Evolutionary conservation across 371 early-diverging fungal species (phyloP).

Genomic region (Apophysomyces variabilis): DNA sequence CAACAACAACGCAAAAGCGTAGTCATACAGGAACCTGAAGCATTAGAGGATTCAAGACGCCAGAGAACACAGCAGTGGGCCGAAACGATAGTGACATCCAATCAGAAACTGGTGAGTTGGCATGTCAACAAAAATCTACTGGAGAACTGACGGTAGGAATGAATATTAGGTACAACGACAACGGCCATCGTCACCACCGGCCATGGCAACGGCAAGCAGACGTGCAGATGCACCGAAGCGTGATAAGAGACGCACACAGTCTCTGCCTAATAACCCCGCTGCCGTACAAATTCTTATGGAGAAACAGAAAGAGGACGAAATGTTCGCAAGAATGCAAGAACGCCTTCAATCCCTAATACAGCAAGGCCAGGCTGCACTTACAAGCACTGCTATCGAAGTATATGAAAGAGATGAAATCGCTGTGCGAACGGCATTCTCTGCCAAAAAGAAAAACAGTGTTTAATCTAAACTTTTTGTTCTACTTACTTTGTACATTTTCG

Average conservation of each 20-base stretch:
- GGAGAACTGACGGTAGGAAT: no score
- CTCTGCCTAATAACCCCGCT: conserved; percentile 11
- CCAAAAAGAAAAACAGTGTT: conserved; percentile 12
- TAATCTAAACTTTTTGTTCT: conserved; percentile 6
- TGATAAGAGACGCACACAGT: conserved; percentile 6
- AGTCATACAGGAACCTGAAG: conserved; percentile 10
- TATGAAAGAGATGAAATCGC: conserved; percentile 8
- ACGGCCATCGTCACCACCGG: conserved; percentile 8
- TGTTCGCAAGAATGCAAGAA: conserved; percentile 18
- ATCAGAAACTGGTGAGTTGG: conserved; percentile 14
- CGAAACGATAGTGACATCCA: conserved; percentile 5
- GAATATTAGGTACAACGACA: neutral
- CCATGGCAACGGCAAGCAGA: conserved; percentile 5
- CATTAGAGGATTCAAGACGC: neutral
- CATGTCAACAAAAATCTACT: neutral
- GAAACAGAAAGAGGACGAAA: conserved; percentile 17
- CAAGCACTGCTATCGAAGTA: conserved; percentile 7
- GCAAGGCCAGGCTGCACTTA: conserved; percentile 20
- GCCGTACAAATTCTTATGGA: conserved; percentile 12
- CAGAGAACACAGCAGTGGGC: conserved; percentile 8
- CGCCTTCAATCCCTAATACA: conserved; percentile 17
- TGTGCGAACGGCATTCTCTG: conserved; percentile 1
- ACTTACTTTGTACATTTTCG: conserved; percentile 1
- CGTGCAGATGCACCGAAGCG: conserved; percentile 2
- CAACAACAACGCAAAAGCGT: neutral